Evolutionary conservation across 768 basidiomycete genomes (phyloP), one percentile per base, ranked within the genome.

Genomic region (Termitomyces bulborhizus): DNA sequence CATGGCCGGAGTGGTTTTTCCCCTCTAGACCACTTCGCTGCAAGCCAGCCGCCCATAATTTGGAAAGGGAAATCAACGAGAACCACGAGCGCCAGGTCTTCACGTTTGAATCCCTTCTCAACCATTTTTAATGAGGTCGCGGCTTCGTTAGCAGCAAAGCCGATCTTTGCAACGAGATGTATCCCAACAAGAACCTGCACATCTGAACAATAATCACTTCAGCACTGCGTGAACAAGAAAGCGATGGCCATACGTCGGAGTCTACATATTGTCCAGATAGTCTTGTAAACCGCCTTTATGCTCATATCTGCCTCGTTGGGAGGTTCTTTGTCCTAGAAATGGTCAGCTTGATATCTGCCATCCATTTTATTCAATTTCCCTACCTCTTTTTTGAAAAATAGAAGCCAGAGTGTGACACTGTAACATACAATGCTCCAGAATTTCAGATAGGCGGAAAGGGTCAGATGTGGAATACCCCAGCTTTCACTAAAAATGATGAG

Each of bases 61-160:
- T 98, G 95, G 73, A 97, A 96, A 2, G 97, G 97, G 62, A 98
- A 98, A 70, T 99, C 97, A 60, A 98, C 88, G 39, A 98, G 82
- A 43, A 96, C 95, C 3, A 93, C 88, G 15, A 94, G 77, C n/a
- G 97, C 94, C 39, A 98, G 79, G 63, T 99, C 97, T 74, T 98
- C 97, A 40, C 94, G 88, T 56, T 85, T 88, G 52, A 99, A 78
- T 1, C 97, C 97, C 66, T 98, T 98, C 69, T 99, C 97, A 42
- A 99, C 88, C 73, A 98, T 82, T 67, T 99, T 99, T 43, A 98
- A 79, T 24, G 82, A 85, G 3, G 92, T 93, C 12, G 86, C 90
- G 6, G 93, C 88, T 45, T 98, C 97, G 70, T 93, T 93, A 26
- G 93, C 91, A 46, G 91, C 90, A 68, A 94, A 97, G 29, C 95